phyloP scores from a whole-genome alignment of 768 basidiomycete genomes.

The Pleurotus sapidus region DNA sequence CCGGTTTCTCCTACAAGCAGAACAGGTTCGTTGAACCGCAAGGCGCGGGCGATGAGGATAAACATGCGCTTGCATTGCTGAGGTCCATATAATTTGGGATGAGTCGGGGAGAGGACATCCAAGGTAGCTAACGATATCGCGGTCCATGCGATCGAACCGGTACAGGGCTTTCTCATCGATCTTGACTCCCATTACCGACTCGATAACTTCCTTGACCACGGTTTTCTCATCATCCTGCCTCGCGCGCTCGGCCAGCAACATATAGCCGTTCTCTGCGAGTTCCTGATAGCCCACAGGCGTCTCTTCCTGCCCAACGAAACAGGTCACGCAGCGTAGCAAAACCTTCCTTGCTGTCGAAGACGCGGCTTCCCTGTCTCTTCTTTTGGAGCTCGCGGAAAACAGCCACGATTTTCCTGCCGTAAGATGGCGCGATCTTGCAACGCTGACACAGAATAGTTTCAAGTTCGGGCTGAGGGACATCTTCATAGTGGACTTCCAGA shows the following conservation, averaged over 20 bases:
- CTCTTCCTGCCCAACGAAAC: slow-evolving; percentile 94
- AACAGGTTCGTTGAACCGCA: slow-evolving; percentile 91
- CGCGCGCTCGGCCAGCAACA: slow-evolving; percentile 92
- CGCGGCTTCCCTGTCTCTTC: slow-evolving; percentile 82
- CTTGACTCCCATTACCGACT: slow-evolving; percentile 81
- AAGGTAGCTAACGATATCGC: slow-evolving; percentile 45
- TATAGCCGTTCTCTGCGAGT: slow-evolving; percentile 94
- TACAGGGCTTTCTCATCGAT: slow-evolving; percentile 78
- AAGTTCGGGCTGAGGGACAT: slow-evolving; percentile 91
- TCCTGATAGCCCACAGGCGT: slow-evolving; percentile 90
- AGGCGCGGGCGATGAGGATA: slow-evolving; percentile 76
- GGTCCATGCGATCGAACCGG: slow-evolving; percentile 38
- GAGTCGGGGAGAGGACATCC: slow-evolving; percentile 51
- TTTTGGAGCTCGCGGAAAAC: slow-evolving; percentile 95
- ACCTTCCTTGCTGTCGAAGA: slow-evolving; percentile 97
- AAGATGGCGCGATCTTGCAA: slow-evolving; percentile 91
- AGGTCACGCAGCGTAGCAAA: slow-evolving; percentile 96
- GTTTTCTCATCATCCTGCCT: slow-evolving; percentile 81
- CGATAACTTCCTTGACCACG: slow-evolving; percentile 91
- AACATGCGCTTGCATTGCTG: slow-evolving; percentile 90
- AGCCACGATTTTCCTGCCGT: slow-evolving; percentile 83
- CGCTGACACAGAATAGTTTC: slow-evolving; percentile 93
- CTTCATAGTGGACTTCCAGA: slow-evolving; percentile 95
- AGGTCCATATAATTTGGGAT: slow-evolving; percentile 82
- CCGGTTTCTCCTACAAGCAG: slow-evolving; percentile 97